Evolutionary conservation across 2,329 filamentous ascomycete species (phyloP).

Genomic region (Monilinia laxa): DNA sequence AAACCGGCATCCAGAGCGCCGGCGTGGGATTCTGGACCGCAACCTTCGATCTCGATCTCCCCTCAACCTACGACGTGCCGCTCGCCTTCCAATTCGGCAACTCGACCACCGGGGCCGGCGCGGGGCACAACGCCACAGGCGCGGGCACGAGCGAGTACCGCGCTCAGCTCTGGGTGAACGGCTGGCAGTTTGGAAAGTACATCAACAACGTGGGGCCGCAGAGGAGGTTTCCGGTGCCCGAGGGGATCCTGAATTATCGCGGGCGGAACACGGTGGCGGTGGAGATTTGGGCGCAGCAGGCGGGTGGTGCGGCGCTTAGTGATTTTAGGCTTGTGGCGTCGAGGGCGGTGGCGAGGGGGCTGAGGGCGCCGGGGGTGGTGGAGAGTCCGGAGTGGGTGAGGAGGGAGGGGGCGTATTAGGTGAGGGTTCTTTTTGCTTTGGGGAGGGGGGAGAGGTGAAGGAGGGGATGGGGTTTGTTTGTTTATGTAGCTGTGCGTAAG

Average conservation of each 20-base stretch:
- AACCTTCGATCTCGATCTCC: conserved; percentile 55
- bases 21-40: conserved; percentile 61
- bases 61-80: conserved; percentile 58
- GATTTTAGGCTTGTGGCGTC: conserved; percentile 34
- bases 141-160: conserved; percentile 49
- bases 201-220: conserved; percentile 76
- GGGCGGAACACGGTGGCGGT: conserved; percentile 69
- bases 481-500: too few relatives aligned
- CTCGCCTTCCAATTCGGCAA: conserved; percentile 58
- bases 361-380: conserved; percentile 32
- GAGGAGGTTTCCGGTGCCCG: conserved; percentile 67
- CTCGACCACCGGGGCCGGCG: conserved; percentile 34
- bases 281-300: conserved; percentile 60
- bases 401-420: conserved; percentile 37
- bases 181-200: conserved; percentile 70
- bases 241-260: conserved; percentile 69
- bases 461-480: too few relatives aligned
- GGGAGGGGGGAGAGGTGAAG: neutral
- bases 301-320: conserved; percentile 34
- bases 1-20: conserved; percentile 46
- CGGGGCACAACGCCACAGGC: conserved; percentile 28
- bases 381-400: conserved; percentile 34
- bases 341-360: conserved; percentile 32
- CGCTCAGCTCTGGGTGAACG: conserved; percentile 69
- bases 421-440: neutral